phyloP scores from a whole-genome alignment of 2,329 filamentous ascomycete species.

The Didymella arachidicola region DNA sequence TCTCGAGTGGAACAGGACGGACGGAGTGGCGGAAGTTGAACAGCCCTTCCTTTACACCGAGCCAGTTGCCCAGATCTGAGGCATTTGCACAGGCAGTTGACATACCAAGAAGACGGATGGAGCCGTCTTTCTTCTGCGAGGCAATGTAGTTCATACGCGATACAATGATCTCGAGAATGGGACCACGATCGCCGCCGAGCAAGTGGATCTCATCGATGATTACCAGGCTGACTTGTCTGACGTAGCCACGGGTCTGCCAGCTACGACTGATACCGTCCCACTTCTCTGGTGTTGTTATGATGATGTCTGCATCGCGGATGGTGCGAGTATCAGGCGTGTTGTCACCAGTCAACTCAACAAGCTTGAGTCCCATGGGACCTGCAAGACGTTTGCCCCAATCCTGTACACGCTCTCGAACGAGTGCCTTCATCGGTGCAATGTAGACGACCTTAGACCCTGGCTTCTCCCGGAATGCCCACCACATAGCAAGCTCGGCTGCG shows the following conservation, averaged over 20 bases:
- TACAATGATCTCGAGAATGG: slow-evolving; percentile 97
- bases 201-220: slow-evolving; percentile 99
- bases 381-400: slow-evolving; percentile 90
- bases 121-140: slow-evolving; percentile 82
- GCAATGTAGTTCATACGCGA: slow-evolving; percentile 98
- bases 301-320: slow-evolving; percentile 94
- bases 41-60: slow-evolving; percentile 91
- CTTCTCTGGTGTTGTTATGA: slow-evolving; percentile 99
- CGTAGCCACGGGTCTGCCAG: slow-evolving; percentile 97
- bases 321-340: slow-evolving; percentile 97
- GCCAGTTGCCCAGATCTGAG: slow-evolving; percentile 91
- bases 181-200: slow-evolving; percentile 93
- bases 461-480: slow-evolving; percentile 96
- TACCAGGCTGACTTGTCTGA: slow-evolving; percentile 91
- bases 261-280: slow-evolving; percentile 99
- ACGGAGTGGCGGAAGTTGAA: slow-evolving; percentile 99
- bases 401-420: slow-evolving; percentile 93
- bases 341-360: slow-evolving; percentile 96
- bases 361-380: slow-evolving; percentile 80
- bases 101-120: slow-evolving; percentile 95
- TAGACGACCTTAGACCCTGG: slow-evolving; percentile 98
- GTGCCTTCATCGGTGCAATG: slow-evolving; percentile 98
- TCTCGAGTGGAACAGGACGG: slow-evolving; percentile 91
- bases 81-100: slow-evolving; percentile 98
- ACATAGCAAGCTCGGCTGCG: slow-evolving; percentile 95